Conservation (phyloP, 257 asterid genomes). For the Penstemon barbatus region DNA sequence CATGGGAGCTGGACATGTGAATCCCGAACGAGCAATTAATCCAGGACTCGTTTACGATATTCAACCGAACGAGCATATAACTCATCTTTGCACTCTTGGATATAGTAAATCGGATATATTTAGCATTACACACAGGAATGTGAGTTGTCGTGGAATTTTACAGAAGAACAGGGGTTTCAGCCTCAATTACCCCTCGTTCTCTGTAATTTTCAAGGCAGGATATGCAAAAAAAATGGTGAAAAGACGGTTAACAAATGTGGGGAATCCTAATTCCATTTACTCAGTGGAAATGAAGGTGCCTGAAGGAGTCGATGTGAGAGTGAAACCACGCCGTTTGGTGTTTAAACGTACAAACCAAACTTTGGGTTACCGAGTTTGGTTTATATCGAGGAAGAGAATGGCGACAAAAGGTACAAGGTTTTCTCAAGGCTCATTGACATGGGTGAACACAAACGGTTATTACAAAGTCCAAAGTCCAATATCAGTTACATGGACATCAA, state of each 20-base stretch:
- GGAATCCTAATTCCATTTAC: slow-evolving; percentile 53
- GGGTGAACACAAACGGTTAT: slow-evolving; percentile 57
- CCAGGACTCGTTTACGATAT: slow-evolving; percentile 85
- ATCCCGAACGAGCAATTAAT: slow-evolving; percentile 63
- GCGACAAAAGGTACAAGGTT: slow-evolving; percentile 29
- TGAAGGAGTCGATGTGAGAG: slow-evolving; percentile 69
- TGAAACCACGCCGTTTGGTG: slow-evolving; percentile 56
- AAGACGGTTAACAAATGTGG: slow-evolving; percentile 70
- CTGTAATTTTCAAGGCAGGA: slow-evolving; percentile 56
- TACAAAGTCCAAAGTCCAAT: slow-evolving; percentile 75
- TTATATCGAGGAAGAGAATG: slow-evolving; percentile 44
- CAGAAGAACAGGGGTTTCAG: slow-evolving; percentile 67
- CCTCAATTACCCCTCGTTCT: slow-evolving; percentile 85
- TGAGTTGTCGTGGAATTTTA: slow-evolving; percentile 62
- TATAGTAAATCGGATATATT: slow-evolving; percentile 64
- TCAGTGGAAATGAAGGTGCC: slow-evolving; percentile 58
- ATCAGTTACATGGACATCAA: slow-evolving; percentile 75
- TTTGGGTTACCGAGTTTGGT: slow-evolving; percentile 75
- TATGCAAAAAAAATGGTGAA: slow-evolving; percentile 50
- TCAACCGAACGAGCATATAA: slow-evolving; percentile 54
- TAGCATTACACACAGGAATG: slow-evolving; percentile 77
- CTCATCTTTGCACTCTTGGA: slow-evolving; percentile 74
- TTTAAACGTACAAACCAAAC: slow-evolving; percentile 55
- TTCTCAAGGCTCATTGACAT: slow-evolving; percentile 67
- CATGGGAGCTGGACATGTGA: slow-evolving; percentile 85